Conservation (phyloP, 352 stramenopile species). For the Pythium chondricola region DNA sequence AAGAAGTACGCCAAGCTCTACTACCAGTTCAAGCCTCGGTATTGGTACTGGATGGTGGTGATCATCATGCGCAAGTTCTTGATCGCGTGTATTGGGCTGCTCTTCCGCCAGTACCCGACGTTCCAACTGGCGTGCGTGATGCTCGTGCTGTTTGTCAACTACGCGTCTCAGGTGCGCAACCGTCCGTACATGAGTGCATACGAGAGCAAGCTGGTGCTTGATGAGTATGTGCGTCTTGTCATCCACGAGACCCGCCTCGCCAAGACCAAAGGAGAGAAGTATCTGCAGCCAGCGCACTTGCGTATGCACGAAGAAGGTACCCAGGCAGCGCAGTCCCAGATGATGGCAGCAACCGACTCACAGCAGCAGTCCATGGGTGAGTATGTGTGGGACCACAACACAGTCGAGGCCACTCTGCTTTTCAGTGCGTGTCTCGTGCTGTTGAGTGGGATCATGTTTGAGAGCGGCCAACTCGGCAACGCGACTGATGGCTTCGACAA, state of each 20-base stretch:
- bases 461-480: conserved; percentile 49
- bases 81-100: conserved; percentile 53
- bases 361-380: conserved; percentile 40
- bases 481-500: conserved; percentile 33
- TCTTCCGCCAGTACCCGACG: conserved; percentile 67
- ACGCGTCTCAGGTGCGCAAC: conserved; percentile 62
- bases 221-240: conserved; percentile 45
- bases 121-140: conserved; percentile 74
- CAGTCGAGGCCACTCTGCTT: conserved; percentile 61
- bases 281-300: conserved; percentile 45
- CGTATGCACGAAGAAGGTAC: conserved; percentile 35
- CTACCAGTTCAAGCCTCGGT: conserved; percentile 83
- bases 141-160: conserved; percentile 73
- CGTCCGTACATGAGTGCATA: conserved; percentile 71
- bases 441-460: conserved; percentile 59
- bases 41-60: conserved; percentile 76
- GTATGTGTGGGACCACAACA: conserved; percentile 79
- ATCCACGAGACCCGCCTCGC: conserved; percentile 42
- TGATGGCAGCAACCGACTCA: no score
- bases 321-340: conserved; percentile 1
- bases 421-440: conserved; percentile 66
- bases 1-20: conserved; percentile 81
- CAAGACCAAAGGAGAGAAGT: conserved; percentile 46
- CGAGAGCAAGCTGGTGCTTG: conserved; percentile 51
- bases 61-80: conserved; percentile 77